phyloP scores from a whole-genome alignment of 2,329 filamentous ascomycete species.

The Lasiodiplodia sp. region DNA sequence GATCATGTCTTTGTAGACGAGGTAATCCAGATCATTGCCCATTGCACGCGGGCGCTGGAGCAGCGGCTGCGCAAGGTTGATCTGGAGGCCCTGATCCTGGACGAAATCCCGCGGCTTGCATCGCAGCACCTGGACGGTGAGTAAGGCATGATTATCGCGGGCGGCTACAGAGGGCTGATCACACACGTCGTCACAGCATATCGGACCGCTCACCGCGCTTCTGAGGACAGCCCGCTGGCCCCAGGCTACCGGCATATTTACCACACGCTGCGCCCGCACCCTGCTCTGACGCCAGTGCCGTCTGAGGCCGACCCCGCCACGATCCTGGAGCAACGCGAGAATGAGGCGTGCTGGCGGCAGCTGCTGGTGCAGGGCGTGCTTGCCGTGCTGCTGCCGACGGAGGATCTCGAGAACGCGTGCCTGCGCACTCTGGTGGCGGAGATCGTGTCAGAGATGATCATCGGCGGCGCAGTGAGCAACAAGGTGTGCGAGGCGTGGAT shows the following conservation, averaged over 20 bases:
- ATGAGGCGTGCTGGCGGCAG: slow-evolving; percentile 85
- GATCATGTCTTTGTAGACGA: slow-evolving; percentile 89
- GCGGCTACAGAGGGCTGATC: slow-evolving; percentile 35
- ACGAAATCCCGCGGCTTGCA: slow-evolving; percentile 85
- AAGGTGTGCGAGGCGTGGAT: slow-evolving; percentile 89
- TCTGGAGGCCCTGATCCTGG: slow-evolving; percentile 80
- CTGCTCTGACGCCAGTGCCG: slow-evolving; percentile 80
- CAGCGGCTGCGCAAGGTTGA: slow-evolving; percentile 84
- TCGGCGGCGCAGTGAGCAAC: slow-evolving; percentile 81
- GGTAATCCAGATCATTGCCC: slow-evolving; percentile 87
- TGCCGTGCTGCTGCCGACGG: slow-evolving; percentile 85
- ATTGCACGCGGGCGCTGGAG: slow-evolving; percentile 87
- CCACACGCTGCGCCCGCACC: slow-evolving; percentile 82
- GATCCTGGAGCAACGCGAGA: slow-evolving; percentile 70
- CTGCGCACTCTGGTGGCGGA: slow-evolving; percentile 84
- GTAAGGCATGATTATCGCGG: slow-evolving; percentile 38
- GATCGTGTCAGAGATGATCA: slow-evolving; percentile 87
- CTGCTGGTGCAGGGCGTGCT: slow-evolving; percentile 84
- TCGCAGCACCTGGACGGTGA: slow-evolving; percentile 81
- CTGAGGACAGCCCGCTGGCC: slow-evolving; percentile 65
- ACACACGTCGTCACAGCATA: slow-evolving; percentile 64
- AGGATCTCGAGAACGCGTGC: slow-evolving; percentile 88
- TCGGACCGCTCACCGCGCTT: slow-evolving; percentile 69
- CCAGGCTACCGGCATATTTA: slow-evolving; percentile 74
- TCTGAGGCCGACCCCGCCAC: slow-evolving; percentile 59